Evolutionary conservation across 768 basidiomycete species (phyloP).

Genomic region (Lentinula lateritia): DNA sequence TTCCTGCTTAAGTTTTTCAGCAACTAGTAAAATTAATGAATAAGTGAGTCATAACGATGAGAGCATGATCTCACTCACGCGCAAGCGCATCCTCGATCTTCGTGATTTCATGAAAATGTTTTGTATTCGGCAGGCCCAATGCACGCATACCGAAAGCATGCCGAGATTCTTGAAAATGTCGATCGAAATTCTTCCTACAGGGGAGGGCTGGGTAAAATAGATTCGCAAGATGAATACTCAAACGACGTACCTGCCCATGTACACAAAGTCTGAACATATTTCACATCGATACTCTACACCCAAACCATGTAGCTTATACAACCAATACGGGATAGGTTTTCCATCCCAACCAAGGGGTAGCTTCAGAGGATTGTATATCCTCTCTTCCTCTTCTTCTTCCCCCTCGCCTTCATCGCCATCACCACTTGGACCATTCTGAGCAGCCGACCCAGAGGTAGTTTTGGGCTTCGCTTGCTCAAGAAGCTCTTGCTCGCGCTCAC

Average conservation of each 20-base stretch:
- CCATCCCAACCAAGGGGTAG: conserved; percentile 97
- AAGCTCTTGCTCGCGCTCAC: conserved; percentile 92
- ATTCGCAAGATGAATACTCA: not conserved
- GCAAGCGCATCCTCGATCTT: conserved; percentile 94
- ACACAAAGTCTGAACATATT: conserved; percentile 94
- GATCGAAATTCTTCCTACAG: conserved; percentile 87
- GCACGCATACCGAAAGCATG: conserved; percentile 99
- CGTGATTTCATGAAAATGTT: conserved; percentile 99
- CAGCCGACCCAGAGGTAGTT: conserved; percentile 18
- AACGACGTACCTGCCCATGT: conserved; percentile 79
- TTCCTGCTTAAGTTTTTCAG: conserved; percentile 95
- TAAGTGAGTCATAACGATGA: not conserved
- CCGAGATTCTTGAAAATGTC: conserved; percentile 95
- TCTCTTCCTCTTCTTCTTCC: conserved; percentile 92
- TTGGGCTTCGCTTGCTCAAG: conserved; percentile 60
- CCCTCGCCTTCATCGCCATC: conserved; percentile 44
- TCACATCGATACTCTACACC: conserved; percentile 98
- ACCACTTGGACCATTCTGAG: not conserved
- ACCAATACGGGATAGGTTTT: conserved; percentile 98
- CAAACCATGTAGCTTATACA: conserved; percentile 95
- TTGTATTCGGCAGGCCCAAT: conserved; percentile 94
- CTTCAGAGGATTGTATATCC: conserved; percentile 97
- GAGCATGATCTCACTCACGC: conserved; percentile 45
- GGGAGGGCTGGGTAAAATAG: conserved; percentile 7
- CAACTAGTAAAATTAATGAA: conserved; percentile 48